These are phyloP conservation scores for Rickenella mellea DNA, from an alignment of 768 basidiomycete species.

Conservation along the genomic window DNA sequence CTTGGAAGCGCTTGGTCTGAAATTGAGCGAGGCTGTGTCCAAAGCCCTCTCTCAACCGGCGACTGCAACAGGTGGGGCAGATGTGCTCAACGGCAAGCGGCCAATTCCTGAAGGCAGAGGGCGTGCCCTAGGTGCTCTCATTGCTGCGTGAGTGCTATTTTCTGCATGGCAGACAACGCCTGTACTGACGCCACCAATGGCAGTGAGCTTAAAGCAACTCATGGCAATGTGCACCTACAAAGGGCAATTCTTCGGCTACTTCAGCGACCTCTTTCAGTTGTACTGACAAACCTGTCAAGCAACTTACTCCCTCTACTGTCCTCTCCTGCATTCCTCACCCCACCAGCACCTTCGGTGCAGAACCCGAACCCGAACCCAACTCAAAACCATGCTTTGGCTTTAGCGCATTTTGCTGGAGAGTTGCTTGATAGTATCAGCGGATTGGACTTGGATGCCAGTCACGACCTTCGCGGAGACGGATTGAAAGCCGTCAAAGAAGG, in stretches of 20 bases:
- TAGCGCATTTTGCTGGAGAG: constrained; percentile 65
- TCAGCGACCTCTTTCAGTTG: constrained; percentile 68
- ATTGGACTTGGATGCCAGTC: constrained; percentile 42
- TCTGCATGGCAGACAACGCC: constrained; percentile 8
- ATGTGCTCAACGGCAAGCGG: constrained; percentile 54
- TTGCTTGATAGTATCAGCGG: constrained; percentile 63
- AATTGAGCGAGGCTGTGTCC: constrained; percentile 74
- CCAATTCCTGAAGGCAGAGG: constrained; percentile 73
- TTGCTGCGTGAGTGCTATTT: constrained; percentile 50
- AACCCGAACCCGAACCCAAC: constrained; percentile 48
- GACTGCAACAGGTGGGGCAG: constrained; percentile 39
- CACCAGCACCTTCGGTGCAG: constrained; percentile 40
- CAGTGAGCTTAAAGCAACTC: constrained; percentile 63
- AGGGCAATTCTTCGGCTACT: constrained; percentile 64
- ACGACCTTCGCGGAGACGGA: constrained; percentile 55
- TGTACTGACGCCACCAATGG: constrained; percentile 8
- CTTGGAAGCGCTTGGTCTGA: constrained; percentile 65
- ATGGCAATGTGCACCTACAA: constrained; percentile 53
- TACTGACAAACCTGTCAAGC: constrained; percentile 60
- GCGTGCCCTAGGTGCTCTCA: constrained; percentile 51
- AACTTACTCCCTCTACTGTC: constrained; percentile 59
- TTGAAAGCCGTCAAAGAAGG: constrained; percentile 62
- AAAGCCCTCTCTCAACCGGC: constrained; percentile 61
- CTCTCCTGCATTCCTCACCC: constrained; percentile 48
- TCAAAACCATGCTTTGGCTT: constrained; percentile 62